phyloP scores from a whole-genome alignment of 2,329 filamentous ascomycete species.

The Fusarium lateritium region DNA sequence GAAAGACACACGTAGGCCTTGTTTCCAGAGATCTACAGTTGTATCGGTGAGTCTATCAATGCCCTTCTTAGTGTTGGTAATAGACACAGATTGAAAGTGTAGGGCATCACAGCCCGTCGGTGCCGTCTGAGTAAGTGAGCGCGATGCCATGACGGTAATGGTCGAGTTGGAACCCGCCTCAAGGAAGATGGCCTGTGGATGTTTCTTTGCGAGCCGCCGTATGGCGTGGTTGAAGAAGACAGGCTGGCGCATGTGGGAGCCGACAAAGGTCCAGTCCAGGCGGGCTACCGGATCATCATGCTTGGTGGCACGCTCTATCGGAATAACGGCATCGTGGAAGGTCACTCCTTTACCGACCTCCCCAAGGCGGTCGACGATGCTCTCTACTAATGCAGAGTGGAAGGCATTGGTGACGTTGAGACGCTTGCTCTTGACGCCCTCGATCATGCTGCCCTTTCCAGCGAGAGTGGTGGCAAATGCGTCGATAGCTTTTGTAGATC shows the following conservation, averaged over 20 bases:
- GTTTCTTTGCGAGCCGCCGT: slow-evolving; percentile 52
- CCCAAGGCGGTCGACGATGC: slow-evolving; percentile 41
- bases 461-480: not conserved
- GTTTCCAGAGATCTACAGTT: slow-evolving; percentile 4
- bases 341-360: not conserved
- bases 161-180: slow-evolving; percentile 18
- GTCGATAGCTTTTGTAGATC: slow-evolving; percentile 4
- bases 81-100: slow-evolving; percentile 1
- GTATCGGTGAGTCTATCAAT: not conserved
- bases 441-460: not conserved
- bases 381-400: slow-evolving; percentile 60
- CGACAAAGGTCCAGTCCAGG: not conserved
- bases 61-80: not conserved
- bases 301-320: not conserved
- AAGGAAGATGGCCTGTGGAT: slow-evolving; percentile 12
- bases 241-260: slow-evolving; percentile 53
- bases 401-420: slow-evolving; percentile 64
- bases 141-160: slow-evolving; percentile 12
- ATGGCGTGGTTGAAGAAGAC: slow-evolving; percentile 63
- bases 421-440: slow-evolving; percentile 53
- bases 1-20: slow-evolving; percentile 1
- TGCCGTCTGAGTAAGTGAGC: not conserved
- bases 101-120: too few relatives aligned
- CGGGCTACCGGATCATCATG: too few relatives aligned
- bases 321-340: not conserved